These are phyloP conservation scores for Bondarzewia mesenterica DNA, from an alignment of 1,284 basidiomycete genomes.

Conservation along the genomic window DNA sequence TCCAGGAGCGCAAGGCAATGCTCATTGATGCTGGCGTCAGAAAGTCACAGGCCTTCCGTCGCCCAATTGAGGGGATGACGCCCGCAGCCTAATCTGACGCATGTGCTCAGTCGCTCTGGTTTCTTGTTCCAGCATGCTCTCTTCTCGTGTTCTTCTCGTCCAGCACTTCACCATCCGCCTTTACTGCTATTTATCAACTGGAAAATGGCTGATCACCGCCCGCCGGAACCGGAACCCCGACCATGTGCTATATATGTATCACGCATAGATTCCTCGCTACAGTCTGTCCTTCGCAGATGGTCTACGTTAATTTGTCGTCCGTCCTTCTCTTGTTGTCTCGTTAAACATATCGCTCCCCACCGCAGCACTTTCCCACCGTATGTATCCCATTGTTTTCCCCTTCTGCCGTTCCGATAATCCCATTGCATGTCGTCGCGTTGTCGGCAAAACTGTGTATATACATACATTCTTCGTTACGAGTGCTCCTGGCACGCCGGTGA, in stretches of 20 bases:
- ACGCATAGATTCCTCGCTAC: not conserved
- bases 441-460: too few relatives aligned
- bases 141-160: too few relatives aligned
- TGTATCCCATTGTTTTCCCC: not conserved
- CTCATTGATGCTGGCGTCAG: constrained; percentile 27
- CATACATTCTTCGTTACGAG: not conserved
- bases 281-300: constrained; percentile 6
- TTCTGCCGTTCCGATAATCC: not conserved
- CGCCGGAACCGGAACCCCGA: not conserved
- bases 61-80: not conserved
- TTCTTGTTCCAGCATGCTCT: too few relatives aligned
- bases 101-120: too few relatives aligned
- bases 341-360: too few relatives aligned
- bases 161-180: too few relatives aligned
- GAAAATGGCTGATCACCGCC: not conserved
- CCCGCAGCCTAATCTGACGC: not conserved
- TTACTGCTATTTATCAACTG: not conserved
- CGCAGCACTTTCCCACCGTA: too few relatives aligned
- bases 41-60: constrained; percentile 11
- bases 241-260: not conserved
- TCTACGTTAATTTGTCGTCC: not conserved
- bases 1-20: constrained; percentile 25
- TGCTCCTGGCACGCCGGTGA: not conserved
- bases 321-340: constrained; percentile 5
- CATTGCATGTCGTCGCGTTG: not conserved